These are phyloP conservation scores for Maudiozyma humilis DNA, from an alignment of 1,139 yeast genomes.

Conservation along the genomic window DNA sequence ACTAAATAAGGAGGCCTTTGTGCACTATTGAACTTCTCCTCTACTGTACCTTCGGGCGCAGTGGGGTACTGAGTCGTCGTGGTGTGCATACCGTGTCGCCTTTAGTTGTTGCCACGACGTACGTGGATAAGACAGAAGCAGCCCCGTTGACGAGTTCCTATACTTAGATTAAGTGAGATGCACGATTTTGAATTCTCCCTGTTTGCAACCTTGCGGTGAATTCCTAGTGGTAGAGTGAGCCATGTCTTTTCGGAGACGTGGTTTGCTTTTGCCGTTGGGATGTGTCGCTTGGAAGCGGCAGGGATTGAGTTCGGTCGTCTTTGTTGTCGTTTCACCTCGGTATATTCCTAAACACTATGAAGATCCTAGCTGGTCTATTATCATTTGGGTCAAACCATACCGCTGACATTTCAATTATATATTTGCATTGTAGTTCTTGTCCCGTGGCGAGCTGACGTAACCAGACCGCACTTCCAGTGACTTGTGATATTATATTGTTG, in stretches of 20 bases:
- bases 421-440: conserved; percentile 1
- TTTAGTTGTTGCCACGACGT: conserved; percentile 31
- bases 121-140: conserved; percentile 52
- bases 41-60: conserved; percentile 22
- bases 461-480: too few species aligned
- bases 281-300: conserved; percentile 9
- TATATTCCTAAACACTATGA: conserved; percentile 91
- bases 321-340: conserved; percentile 41
- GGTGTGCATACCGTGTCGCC: conserved; percentile 7
- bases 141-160: conserved; percentile 75
- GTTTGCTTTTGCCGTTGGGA: background rate
- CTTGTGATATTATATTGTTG: background rate
- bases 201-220: conserved; percentile 2
- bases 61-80: conserved; percentile 48
- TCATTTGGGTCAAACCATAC: conserved; percentile 92
- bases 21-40: conserved; percentile 24
- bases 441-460: too few species aligned
- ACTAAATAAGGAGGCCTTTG: conserved; percentile 9
- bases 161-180: conserved; percentile 42
- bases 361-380: conserved; percentile 60
- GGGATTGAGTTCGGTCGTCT: conserved; percentile 49
- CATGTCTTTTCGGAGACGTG: background rate
- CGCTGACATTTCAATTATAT: conserved; percentile 47
- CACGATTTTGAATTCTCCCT: conserved; percentile 60
- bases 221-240: background rate